phyloP scores from a whole-genome alignment of 805 yeast species.

The Suhomyces pyralidae region DNA sequence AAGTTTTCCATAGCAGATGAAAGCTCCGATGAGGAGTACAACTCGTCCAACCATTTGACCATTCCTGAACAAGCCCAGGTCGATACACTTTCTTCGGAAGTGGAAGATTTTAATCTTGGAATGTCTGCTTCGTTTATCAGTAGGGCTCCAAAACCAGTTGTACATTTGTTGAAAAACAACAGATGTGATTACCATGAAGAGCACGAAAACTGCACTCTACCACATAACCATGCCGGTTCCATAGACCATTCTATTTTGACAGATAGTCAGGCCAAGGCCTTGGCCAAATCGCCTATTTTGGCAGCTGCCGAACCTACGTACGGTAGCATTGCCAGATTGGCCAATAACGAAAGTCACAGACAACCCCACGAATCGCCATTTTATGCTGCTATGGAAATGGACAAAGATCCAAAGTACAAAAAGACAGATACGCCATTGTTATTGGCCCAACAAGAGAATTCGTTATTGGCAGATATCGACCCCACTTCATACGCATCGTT shows the following conservation, averaged over 20 bases:
- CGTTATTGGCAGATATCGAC: slow-evolving; percentile 45
- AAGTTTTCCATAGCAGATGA: background rate
- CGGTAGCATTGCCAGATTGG: slow-evolving; percentile 45
- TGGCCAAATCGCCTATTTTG: slow-evolving; percentile 54
- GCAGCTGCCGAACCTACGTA: slow-evolving; percentile 58
- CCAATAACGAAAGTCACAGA: slow-evolving; percentile 25
- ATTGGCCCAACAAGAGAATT: slow-evolving; percentile 41
- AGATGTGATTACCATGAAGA: slow-evolving; percentile 16
- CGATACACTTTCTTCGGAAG: slow-evolving; percentile 16
- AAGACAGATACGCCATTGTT: slow-evolving; percentile 33
- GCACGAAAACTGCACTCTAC: slow-evolving; percentile 29
- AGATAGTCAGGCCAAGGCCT: slow-evolving; percentile 49
- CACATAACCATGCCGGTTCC: slow-evolving; percentile 26
- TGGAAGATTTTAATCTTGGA: slow-evolving; percentile 34
- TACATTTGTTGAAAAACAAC: slow-evolving; percentile 24
- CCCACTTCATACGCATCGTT: slow-evolving; percentile 69
- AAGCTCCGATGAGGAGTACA: slow-evolving; percentile 1
- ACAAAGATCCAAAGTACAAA: slow-evolving; percentile 4
- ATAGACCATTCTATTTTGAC: slow-evolving; percentile 36
- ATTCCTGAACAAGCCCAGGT: background rate
- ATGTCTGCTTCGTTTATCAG: slow-evolving; percentile 39
- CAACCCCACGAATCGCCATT: slow-evolving; percentile 26
- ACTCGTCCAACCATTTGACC: background rate
- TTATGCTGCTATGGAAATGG: slow-evolving; percentile 16
- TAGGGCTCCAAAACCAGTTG: slow-evolving; percentile 39